Base-by-base conservation (phyloP, 1,284 basidiomycete species). In the Ganoderma lucidum region DNA sequence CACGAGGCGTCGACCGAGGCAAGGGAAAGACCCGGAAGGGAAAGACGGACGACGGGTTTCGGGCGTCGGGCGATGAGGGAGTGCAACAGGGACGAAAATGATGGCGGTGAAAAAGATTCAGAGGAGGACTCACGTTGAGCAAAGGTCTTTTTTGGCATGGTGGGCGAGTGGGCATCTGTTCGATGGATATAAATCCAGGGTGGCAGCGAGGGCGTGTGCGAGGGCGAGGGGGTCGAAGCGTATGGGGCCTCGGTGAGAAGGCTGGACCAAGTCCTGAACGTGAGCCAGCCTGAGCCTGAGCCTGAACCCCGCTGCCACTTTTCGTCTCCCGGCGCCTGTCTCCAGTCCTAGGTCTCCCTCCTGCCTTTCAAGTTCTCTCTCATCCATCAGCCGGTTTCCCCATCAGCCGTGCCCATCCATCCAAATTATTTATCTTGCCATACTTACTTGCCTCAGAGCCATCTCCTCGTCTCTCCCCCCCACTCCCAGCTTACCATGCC, bases 81-180 rank as follows among this genome's bases (percentile, higher is more conserved):
- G 55, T 48, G 71, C 55, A 64, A 42, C 28, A 59, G 35, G 62
- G 48, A 41, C 59, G 56, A 59, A 59, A 39, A 39, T 61, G 62
- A 67, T 62, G 56, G 66, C 63, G 61, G 19, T 35, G 62, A 42
- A 64, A 62, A 55, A 67, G 48, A 64, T 55, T 32, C 39, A 53
- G 48, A 67, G 64, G 55, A 62, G 23, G 63, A 79, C 79, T 72
- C 70, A 81, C 79, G 73, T 64, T 78, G 77, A 61, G 73, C 70
- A 62, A 73, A 65, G 70, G 71, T 72, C 74, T 79, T 80, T 79
- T 81, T 81, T 75, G 80, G 75, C 80, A 81, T 81, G 68, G 59
- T 75, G 70, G 64, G 73, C 65, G 56, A 72, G 71, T 64, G 73
- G 71, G 78, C 80, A 81, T 81, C 73, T 76, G 79, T 74, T 67